Evolutionary conservation across 805 yeast genomes (phyloP).

Genomic region (Yarrowia sp.): DNA sequence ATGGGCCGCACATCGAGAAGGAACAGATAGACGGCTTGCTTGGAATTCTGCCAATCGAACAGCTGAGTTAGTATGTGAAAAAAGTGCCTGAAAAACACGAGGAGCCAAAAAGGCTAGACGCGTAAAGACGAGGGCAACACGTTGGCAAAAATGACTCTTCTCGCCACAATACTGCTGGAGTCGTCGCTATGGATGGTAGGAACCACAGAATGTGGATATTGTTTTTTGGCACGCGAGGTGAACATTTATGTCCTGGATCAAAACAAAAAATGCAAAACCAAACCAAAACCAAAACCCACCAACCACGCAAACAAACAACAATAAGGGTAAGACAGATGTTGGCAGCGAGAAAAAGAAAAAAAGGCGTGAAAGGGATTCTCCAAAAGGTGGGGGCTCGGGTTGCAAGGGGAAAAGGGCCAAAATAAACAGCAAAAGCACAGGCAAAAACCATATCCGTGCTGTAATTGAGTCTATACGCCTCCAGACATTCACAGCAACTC

Average conservation of each 20-base stretch:
- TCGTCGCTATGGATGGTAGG: not conserved
- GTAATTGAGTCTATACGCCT: too few relatives aligned
- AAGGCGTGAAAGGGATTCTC: not conserved
- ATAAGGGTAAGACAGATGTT: not conserved
- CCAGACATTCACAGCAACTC: too few relatives aligned
- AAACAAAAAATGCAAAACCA: not conserved
- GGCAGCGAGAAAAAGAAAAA: not conserved
- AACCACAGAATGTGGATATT: not conserved
- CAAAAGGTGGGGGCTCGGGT: not conserved
- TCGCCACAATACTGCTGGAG: not conserved
- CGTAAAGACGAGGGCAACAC: too few relatives aligned
- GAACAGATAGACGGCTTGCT: not conserved
- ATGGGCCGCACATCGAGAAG: slow-evolving; percentile 25
- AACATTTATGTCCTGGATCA: not conserved
- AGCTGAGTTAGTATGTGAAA: slow-evolving; percentile 6
- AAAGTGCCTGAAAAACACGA: too few relatives aligned
- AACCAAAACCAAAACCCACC: not conserved
- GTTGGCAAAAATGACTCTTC: too few relatives aligned
- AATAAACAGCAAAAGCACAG: too few relatives aligned
- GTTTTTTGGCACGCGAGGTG: slow-evolving; percentile 8
- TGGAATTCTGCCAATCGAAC: slow-evolving; percentile 21
- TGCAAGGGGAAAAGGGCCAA: too few relatives aligned
- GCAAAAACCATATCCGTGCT: too few relatives aligned
- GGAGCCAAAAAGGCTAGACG: too few relatives aligned
- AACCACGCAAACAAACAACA: not conserved